Evolutionary conservation across 257 asterid species (phyloP).

Genomic region (Rhazya stricta): DNA sequence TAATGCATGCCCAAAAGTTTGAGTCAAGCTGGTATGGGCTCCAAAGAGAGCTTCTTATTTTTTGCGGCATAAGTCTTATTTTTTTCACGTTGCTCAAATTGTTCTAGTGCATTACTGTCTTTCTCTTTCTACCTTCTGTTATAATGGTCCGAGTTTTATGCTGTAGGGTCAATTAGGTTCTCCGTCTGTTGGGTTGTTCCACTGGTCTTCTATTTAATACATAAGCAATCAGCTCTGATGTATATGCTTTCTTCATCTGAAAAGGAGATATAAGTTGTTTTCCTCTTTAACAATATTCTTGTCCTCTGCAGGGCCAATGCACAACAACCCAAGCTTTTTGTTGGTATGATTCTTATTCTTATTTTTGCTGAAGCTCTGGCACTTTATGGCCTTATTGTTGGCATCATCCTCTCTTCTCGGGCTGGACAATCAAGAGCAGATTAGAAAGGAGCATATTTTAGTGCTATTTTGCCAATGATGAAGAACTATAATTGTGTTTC

Average conservation of each 20-base stretch:
- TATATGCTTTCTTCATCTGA: not conserved
- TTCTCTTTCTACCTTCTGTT: not conserved
- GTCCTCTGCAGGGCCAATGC: constrained; percentile 61
- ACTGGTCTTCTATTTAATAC: not conserved
- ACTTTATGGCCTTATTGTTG: constrained; percentile 74
- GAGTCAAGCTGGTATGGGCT: no score
- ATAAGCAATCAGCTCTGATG: not conserved
- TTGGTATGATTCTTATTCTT: constrained; percentile 81
- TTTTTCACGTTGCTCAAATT: not conserved
- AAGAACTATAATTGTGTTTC: constrained; percentile 22
- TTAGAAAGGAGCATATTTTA: constrained; percentile 27
- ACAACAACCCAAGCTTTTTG: constrained; percentile 80
- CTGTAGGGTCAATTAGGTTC: not conserved
- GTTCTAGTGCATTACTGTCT: not conserved
- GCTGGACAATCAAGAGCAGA: constrained; percentile 92
- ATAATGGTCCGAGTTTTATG: not conserved
- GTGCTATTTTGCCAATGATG: constrained; percentile 19
- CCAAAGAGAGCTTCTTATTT: not conserved
- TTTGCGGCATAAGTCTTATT: not conserved
- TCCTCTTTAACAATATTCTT: constrained; percentile 3
- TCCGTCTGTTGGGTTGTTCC: not conserved
- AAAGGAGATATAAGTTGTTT: constrained; percentile 6
- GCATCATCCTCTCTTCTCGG: constrained; percentile 86
- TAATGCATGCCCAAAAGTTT: not conserved
- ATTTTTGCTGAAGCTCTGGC: constrained; percentile 79